Evolutionary conservation across 371 early-diverging fungal genomes (phyloP).

Genomic region (Mucor plumbeus): DNA sequence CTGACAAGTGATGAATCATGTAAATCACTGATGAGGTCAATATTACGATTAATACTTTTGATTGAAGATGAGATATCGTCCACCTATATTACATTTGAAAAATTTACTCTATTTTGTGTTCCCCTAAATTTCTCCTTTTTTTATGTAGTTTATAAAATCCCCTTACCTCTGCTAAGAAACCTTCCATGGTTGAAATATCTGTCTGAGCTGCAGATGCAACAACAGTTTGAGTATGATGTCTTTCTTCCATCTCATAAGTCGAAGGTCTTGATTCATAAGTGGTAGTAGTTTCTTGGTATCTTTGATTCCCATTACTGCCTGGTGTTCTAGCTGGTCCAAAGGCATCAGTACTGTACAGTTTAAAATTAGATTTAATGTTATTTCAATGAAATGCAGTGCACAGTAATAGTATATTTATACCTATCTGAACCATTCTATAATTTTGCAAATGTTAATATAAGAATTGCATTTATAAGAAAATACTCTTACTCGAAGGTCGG

Average conservation of each 20-base stretch:
- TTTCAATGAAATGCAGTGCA: background rate
- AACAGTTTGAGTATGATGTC: slow-evolving; percentile 10
- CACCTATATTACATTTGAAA: slow-evolving; percentile 43
- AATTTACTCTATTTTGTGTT: background rate
- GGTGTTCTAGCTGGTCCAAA: slow-evolving; percentile 40
- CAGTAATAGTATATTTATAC: background rate
- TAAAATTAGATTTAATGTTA: background rate
- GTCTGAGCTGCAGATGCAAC: slow-evolving; percentile 23
- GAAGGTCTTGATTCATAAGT: slow-evolving; percentile 11
- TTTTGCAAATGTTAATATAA: background rate
- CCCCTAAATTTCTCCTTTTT: slow-evolving; percentile 8
- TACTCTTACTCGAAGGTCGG: slow-evolving; percentile 25
- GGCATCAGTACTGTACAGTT: slow-evolving; percentile 32
- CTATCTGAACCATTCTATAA: slow-evolving; percentile 27
- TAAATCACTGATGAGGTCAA: slow-evolving; percentile 63
- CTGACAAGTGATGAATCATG: slow-evolving; percentile 67
- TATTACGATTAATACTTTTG: slow-evolving; percentile 56
- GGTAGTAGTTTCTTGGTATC: slow-evolving; percentile 4
- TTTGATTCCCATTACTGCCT: slow-evolving; percentile 18
- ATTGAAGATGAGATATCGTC: slow-evolving; percentile 64
- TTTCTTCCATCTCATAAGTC: slow-evolving; percentile 25
- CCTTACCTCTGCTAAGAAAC: slow-evolving; percentile 31
- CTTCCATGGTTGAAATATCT: slow-evolving; percentile 30
- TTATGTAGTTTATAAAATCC: background rate
- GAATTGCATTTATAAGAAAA: background rate